Conservation (phyloP, 2,329 filamentous ascomycete genomes). For the Pyrenochaeta sp. region DNA sequence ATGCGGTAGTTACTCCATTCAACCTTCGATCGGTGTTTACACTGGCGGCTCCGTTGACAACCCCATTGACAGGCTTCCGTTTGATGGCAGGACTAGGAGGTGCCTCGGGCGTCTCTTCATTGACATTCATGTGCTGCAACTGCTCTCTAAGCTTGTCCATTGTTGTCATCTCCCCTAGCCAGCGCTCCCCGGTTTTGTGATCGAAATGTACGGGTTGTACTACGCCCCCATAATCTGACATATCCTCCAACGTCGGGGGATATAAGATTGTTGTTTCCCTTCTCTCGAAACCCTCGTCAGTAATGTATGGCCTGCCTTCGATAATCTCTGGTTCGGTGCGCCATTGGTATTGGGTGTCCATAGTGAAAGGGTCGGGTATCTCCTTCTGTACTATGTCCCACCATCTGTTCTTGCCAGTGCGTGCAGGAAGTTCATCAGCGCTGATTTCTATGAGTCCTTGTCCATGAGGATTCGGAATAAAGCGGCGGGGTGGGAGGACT, state of each 20-base stretch:
- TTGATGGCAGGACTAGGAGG: slow-evolving; percentile 11
- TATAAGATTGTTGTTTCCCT: slow-evolving; percentile 58
- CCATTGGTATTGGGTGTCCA: slow-evolving; percentile 15
- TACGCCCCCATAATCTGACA: slow-evolving; percentile 35
- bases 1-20: background rate
- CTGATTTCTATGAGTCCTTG: slow-evolving; percentile 56
- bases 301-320: slow-evolving; percentile 47
- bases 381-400: slow-evolving; percentile 40
- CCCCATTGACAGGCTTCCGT: slow-evolving; percentile 21
- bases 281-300: slow-evolving; percentile 51
- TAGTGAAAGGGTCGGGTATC: slow-evolving; percentile 4
- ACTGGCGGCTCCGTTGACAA: background rate
- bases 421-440: slow-evolving; percentile 51
- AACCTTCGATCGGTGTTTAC: no score
- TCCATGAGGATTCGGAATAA: slow-evolving; percentile 50
- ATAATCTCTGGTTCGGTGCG: slow-evolving; percentile 50
- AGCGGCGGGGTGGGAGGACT: slow-evolving; percentile 63
- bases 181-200: slow-evolving; percentile 36
- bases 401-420: slow-evolving; percentile 35
- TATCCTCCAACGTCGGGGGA: slow-evolving; percentile 52
- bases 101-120: slow-evolving; percentile 16
- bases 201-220: slow-evolving; percentile 42
- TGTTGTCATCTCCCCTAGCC: slow-evolving; percentile 33
- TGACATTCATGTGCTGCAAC: slow-evolving; percentile 13
- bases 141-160: slow-evolving; percentile 26